These are phyloP conservation scores for Naganishia liquefaciens DNA, from an alignment of 1,284 basidiomycete species.

Conservation along the genomic window DNA sequence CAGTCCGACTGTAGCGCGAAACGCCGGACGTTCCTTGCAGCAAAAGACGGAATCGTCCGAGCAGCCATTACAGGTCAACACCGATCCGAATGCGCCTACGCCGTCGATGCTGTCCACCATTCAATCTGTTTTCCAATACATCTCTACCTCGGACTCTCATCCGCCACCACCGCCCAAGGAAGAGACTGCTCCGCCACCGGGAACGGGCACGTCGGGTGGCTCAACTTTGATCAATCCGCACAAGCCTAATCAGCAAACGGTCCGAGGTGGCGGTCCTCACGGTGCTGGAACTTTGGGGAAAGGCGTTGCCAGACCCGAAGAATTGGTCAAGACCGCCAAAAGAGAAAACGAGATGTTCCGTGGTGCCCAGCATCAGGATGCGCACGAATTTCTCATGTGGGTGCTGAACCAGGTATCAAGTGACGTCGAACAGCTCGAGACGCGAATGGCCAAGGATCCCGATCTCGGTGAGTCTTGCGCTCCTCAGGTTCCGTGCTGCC, in stretches of 20 bases:
- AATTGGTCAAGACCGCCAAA: conserved; percentile 86
- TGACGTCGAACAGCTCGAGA: conserved; percentile 74
- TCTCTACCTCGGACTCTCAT: conserved; percentile 55
- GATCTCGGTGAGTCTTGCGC: conserved; percentile 11
- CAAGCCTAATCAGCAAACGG: conserved; percentile 34
- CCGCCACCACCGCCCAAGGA: conserved; percentile 46
- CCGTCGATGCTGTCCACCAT: conserved; percentile 84
- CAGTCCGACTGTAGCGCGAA: conserved; percentile 4
- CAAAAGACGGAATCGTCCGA: conserved; percentile 35
- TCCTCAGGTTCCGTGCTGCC: not conserved
- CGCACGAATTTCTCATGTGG: conserved; percentile 95
- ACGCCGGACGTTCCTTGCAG: conserved; percentile 36
- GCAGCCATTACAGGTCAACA: conserved; percentile 34
- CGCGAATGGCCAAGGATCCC: conserved; percentile 26
- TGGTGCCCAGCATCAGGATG: conserved; percentile 87
- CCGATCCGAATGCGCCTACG: conserved; percentile 63
- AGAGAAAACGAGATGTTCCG: conserved; percentile 84
- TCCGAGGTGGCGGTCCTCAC: conserved; percentile 51
- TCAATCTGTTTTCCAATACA: conserved; percentile 82
- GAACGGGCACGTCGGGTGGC: conserved; percentile 32
- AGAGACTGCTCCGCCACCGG: conserved; percentile 30
- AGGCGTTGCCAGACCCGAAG: conserved; percentile 80
- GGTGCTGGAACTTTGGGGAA: conserved; percentile 60
- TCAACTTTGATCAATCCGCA: conserved; percentile 31
- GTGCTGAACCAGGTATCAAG: conserved; percentile 90